Evolutionary conservation across 768 basidiomycete genomes (phyloP).

Genomic region (Lentinula sp.): DNA sequence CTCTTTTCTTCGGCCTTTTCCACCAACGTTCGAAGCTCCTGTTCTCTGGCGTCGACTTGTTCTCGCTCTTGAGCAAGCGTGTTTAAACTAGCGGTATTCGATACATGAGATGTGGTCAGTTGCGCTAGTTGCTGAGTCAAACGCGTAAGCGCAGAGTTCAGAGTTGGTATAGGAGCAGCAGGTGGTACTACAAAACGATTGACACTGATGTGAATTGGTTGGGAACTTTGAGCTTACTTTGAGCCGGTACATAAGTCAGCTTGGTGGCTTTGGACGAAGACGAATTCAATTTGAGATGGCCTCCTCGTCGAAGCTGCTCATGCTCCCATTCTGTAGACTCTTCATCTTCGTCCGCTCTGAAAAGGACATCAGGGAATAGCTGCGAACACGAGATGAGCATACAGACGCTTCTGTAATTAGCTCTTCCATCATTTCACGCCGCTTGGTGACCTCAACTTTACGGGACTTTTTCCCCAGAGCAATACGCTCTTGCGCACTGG

Average conservation of each 20-base stretch:
- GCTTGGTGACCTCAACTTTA: slow-evolving; percentile 62
- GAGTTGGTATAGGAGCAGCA: slow-evolving; percentile 53
- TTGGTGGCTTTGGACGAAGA: slow-evolving; percentile 30
- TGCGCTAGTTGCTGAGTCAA: slow-evolving; percentile 54
- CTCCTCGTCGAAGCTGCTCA: slow-evolving; percentile 75
- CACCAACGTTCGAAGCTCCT: slow-evolving; percentile 71
- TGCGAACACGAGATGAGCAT: neutral
- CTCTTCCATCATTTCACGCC: slow-evolving; percentile 67
- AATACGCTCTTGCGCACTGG: slow-evolving; percentile 81
- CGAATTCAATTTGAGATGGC: slow-evolving; percentile 37
- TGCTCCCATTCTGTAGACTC: slow-evolving; percentile 83
- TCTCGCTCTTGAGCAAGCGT: slow-evolving; percentile 56
- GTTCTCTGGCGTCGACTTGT: slow-evolving; percentile 62
- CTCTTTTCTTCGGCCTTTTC: slow-evolving; percentile 70
- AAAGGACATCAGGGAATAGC: slow-evolving; percentile 3
- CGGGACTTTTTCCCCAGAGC: slow-evolving; percentile 79
- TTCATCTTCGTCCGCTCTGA: slow-evolving; percentile 76
- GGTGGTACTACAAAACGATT: slow-evolving; percentile 50
- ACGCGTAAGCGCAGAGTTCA: slow-evolving; percentile 54
- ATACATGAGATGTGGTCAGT: slow-evolving; percentile 63
- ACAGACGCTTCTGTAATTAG: slow-evolving; percentile 79
- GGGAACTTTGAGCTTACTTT: slow-evolving; percentile 41
- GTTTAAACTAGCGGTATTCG: slow-evolving; percentile 49
- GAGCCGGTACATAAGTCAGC: slow-evolving; percentile 61
- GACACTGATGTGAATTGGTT: neutral